phyloP scores from a whole-genome alignment of 2,329 filamentous ascomycete genomes.

The Aureobasidium musti region DNA sequence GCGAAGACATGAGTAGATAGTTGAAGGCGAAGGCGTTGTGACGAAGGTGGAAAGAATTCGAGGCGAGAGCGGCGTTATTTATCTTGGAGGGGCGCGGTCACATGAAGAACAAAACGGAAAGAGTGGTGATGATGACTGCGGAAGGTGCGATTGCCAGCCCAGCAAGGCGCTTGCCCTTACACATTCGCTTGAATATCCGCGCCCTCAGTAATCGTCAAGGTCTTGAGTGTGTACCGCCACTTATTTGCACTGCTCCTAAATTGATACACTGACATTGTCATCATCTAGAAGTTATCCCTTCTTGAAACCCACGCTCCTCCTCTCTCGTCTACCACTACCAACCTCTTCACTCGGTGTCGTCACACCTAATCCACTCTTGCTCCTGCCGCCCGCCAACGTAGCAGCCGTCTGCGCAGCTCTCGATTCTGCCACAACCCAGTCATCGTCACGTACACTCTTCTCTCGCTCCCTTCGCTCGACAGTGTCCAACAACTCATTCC shows the following conservation, averaged over 20 bases:
- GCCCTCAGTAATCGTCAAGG: too few relatives aligned
- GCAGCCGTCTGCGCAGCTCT: constrained; percentile 18
- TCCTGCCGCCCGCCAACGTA: constrained; percentile 16
- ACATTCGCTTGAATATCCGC: too few relatives aligned
- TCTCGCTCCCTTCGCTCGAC: constrained; percentile 7
- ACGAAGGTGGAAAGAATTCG: neutral
- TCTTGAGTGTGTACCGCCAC: too few relatives aligned
- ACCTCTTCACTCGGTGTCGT: constrained; percentile 33
- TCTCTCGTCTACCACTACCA: constrained; percentile 37
- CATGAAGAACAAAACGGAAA: neutral
- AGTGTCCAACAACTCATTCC: constrained; percentile 11
- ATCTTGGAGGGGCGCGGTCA: neutral
- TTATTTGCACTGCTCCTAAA: too few relatives aligned
- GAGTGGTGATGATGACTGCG: neutral
- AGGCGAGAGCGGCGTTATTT: neutral
- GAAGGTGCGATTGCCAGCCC: neutral
- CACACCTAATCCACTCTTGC: neutral
- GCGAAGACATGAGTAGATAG: neutral
- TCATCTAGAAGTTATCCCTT: neutral
- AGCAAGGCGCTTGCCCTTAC: neutral
- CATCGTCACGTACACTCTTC: constrained; percentile 21
- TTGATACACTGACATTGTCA: too few relatives aligned
- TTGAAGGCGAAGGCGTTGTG: neutral
- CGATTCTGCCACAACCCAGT: constrained; percentile 22
- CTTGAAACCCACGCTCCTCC: constrained; percentile 35